A percentile compares a stretch with the other conserved stretches of the same genome.
These are phyloP conservation scores for Trametes cinnabarina DNA, from an alignment of 768 basidiomycete species.

Conservation along the genomic window DNA sequence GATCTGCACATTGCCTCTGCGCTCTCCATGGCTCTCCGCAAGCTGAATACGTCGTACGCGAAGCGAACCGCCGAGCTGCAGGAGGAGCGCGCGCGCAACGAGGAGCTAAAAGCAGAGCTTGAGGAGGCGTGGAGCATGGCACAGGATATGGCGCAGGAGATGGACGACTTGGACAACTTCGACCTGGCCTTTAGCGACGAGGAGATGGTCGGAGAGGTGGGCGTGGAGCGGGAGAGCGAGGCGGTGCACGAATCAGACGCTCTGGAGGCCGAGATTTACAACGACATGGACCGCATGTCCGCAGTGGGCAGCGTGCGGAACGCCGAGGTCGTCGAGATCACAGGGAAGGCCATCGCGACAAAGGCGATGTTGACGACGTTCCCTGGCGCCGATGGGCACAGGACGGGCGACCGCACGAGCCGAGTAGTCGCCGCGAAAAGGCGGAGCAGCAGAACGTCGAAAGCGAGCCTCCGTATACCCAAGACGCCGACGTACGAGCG, in stretches of 20 bases:
- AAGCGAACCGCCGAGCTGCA: constrained; percentile 59
- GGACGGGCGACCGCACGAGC: constrained; percentile 38
- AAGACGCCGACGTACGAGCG: constrained; percentile 27
- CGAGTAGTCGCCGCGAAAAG: constrained; percentile 63
- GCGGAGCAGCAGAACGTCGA: constrained; percentile 62
- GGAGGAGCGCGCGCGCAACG: constrained; percentile 45
- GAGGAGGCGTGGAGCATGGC: constrained; percentile 82
- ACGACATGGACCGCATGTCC: constrained; percentile 20
- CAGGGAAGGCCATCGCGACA: constrained; percentile 37
- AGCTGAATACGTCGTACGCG: constrained; percentile 74
- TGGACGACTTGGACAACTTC: constrained; percentile 57
- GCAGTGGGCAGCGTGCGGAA: constrained; percentile 24
- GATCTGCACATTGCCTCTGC: constrained; percentile 76
- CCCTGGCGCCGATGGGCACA: neutral
- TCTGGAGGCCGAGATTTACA: constrained; percentile 30
- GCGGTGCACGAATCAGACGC: constrained; percentile 6
- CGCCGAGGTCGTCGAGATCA: constrained; percentile 37
- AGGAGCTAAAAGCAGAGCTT: constrained; percentile 63
- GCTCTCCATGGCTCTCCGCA: constrained; percentile 71
- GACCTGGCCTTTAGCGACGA: constrained; percentile 21
- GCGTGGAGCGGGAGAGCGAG: neutral
- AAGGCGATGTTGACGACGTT: constrained; percentile 34
- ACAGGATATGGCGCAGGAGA: constrained; percentile 66
- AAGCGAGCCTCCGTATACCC: constrained; percentile 65
- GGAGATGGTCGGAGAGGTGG: constrained; percentile 9